These are phyloP conservation scores for Groenewaldozyma salmanticensis DNA, from an alignment of 805 yeast species.

Conservation along the genomic window DNA sequence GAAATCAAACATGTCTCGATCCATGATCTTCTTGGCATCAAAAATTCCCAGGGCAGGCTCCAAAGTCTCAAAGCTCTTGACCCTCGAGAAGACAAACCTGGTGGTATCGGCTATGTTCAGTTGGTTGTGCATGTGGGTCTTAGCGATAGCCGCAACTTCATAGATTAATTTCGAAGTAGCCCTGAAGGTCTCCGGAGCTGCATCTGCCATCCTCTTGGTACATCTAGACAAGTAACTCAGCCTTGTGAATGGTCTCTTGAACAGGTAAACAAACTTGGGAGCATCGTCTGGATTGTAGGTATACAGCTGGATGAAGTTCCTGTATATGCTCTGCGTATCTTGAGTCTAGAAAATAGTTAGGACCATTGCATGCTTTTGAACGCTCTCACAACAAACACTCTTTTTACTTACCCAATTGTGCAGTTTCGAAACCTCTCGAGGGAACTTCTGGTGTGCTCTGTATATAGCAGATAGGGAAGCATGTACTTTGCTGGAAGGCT, in stretches of 20 bases:
- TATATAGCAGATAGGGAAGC: no score
- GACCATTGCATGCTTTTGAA: no score
- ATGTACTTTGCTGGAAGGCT: no score
- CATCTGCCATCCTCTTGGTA: background rate
- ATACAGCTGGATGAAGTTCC: slow-evolving; percentile 7
- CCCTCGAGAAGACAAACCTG: slow-evolving; percentile 12
- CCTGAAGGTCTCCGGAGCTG: background rate
- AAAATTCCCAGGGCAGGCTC: slow-evolving; percentile 13
- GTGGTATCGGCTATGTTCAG: slow-evolving; percentile 9
- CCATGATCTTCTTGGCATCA: slow-evolving; percentile 9
- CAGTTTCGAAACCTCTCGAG: no score
- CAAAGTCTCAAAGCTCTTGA: slow-evolving; percentile 12
- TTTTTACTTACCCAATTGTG: no score
- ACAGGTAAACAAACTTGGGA: slow-evolving; percentile 8
- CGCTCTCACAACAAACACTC: no score
- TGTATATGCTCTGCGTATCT: background rate
- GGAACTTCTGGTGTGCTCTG: no score
- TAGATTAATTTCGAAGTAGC: background rate
- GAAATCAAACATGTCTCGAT: slow-evolving; percentile 11
- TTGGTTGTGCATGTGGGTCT: slow-evolving; percentile 4
- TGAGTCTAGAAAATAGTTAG: no score
- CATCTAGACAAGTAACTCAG: slow-evolving; percentile 8
- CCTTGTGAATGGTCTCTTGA: slow-evolving; percentile 13
- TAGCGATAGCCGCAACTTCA: slow-evolving; percentile 4
- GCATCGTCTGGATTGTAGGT: slow-evolving; percentile 10